These are phyloP conservation scores for Gastrolobium bilobum DNA, from an alignment of 306 rosid species.

Conservation along the genomic window DNA sequence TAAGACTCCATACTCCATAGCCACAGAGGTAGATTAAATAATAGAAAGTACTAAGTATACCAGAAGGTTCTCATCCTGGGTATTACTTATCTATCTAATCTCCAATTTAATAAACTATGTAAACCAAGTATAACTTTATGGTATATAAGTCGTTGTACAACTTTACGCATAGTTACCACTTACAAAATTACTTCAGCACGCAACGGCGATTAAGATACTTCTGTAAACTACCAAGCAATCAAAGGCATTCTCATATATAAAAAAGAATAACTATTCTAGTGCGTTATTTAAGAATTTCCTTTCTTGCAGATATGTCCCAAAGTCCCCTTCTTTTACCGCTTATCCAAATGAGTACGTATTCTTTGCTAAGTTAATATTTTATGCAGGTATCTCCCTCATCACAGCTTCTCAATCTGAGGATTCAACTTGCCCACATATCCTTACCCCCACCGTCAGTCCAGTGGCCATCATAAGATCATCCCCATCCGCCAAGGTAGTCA, in stretches of 20 bases:
- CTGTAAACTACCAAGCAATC: not conserved
- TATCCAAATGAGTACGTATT: not conserved
- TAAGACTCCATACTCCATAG: too few species aligned
- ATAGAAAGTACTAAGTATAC: too few species aligned
- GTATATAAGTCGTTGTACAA: slow-evolving; percentile 13
- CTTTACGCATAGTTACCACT: too few species aligned
- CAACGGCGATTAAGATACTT: not conserved
- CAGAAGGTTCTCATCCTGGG: too few species aligned
- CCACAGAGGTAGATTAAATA: too few species aligned
- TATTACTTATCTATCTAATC: too few species aligned
- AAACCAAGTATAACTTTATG: not conserved
- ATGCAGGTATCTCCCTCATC: too few species aligned
- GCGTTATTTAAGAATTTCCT: not conserved
- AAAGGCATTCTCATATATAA: not conserved
- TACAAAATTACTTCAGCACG: too few species aligned
- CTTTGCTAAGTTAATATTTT: not conserved
- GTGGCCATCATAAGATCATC: not conserved
- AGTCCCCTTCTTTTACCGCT: not conserved
- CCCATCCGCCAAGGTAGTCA: not conserved
- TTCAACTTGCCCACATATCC: not conserved
- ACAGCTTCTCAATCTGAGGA: not conserved
- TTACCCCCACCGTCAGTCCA: not conserved
- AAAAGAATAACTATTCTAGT: not conserved
- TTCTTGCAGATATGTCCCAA: slow-evolving; percentile 14
- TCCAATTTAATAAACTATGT: too few species aligned